phyloP scores from a whole-genome alignment of 2,329 filamentous ascomycete species.

The Phaeosphaeria sp. region DNA sequence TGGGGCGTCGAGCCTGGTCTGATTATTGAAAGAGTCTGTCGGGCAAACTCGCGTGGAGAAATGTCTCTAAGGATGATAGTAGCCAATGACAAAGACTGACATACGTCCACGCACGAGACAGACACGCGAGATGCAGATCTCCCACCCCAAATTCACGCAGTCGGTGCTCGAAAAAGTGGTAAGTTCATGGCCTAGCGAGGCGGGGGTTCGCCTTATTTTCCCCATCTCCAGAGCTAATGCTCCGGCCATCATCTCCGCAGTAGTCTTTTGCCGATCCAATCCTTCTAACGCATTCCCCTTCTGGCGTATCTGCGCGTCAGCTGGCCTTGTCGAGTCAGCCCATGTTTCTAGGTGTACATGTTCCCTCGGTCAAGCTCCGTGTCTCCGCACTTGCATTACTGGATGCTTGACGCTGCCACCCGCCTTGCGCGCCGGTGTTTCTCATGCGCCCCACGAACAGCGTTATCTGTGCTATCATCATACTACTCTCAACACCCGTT shows the following conservation, averaged over 20 bases:
- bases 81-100: neutral
- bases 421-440: conserved; percentile 6
- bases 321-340: conserved; percentile 5
- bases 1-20: neutral
- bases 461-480: neutral
- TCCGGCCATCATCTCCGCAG: conserved; percentile 6
- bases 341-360: conserved; percentile 3
- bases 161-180: neutral
- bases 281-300: neutral
- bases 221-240: neutral
- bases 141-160: neutral
- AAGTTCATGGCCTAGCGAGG: neutral
- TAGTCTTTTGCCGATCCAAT: conserved; percentile 6
- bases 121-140: neutral
- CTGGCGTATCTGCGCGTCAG: conserved; percentile 13
- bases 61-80: neutral
- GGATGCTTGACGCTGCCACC: neutral
- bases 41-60: conserved; percentile 6
- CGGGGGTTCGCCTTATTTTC: neutral
- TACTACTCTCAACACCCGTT: neutral
- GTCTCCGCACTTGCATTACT: conserved; percentile 5
- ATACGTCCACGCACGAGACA: neutral
- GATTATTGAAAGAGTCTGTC: neutral
- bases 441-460: neutral
- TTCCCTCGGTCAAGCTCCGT: conserved; percentile 9